Percentiles rank a stretch among this genome's conserved stretches.
Evolutionary conservation across 2,329 filamentous ascomycete species (phyloP).

Genomic region (Colletotrichum liriopes): DNA sequence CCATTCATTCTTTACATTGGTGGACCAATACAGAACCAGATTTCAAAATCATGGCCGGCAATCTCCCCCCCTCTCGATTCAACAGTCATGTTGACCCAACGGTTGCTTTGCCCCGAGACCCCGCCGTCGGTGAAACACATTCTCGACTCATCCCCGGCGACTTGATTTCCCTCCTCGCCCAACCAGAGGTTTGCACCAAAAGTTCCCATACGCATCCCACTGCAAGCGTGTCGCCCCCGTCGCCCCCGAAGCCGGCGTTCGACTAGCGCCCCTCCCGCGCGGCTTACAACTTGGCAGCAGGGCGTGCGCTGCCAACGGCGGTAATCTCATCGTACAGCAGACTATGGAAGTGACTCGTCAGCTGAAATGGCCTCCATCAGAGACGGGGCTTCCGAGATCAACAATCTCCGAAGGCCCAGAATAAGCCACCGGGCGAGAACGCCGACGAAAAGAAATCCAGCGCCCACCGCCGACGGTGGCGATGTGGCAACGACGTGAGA

Average conservation of each 20-base stretch:
- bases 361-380: conserved; percentile 12
- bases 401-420: conserved; percentile 15
- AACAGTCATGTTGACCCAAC: conserved; percentile 11
- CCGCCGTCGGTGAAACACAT: conserved; percentile 12
- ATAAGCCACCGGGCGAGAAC: conserved; percentile 31
- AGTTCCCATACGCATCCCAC: not conserved
- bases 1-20: conserved; percentile 9
- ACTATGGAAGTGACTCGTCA: conserved; percentile 59
- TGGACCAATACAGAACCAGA: conserved; percentile 3
- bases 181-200: not conserved
- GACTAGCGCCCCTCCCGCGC: not conserved
- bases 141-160: not conserved
- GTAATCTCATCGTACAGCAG: conserved; percentile 92
- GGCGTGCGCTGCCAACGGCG: conserved; percentile 73
- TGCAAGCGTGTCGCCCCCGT: not conserved
- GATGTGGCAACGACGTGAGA: not conserved
- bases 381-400: not conserved
- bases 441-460: not conserved
- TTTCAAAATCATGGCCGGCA: not conserved
- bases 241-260: not conserved
- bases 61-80: not conserved
- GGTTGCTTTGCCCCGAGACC: conserved; percentile 12
- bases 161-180: not conserved
- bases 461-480: not conserved
- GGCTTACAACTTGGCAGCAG: conserved; percentile 76